Base-by-base conservation (phyloP, 352 stramenopile species). In the Globisporangium apiculatum region DNA sequence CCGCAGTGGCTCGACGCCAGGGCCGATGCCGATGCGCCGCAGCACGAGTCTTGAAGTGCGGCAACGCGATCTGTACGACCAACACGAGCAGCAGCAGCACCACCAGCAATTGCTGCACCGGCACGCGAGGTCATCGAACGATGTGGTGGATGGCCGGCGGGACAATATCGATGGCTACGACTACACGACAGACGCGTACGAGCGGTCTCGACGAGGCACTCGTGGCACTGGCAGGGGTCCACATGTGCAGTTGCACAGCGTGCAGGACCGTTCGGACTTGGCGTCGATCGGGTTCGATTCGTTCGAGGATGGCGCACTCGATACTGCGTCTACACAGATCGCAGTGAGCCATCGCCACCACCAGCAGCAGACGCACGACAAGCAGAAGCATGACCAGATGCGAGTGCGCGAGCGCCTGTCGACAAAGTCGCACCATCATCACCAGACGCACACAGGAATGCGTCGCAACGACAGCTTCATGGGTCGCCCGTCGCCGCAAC, bases 241-340 rank as follows among this genome's bases (percentile, higher is more conserved):
- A 31, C 24, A 31, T 31, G 3, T 17, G 41, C 41, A 46, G 11
- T 14, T 17, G 1, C 11, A 46, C 41, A 46, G 41, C 2, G 41
- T 60, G 48, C 66, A 66, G 37, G 70, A 90, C 48, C 58, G 88
- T 6, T 87, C 80, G 0, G 80, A 90, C 57, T 64, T 88, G 38
- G 76, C 80, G 1, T 79, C 73, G 0, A 87, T 72, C 36, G 78
- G 75, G 0, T 90, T 90, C 56, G 68, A 83, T 43, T 75, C 72
- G 11, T 82, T 78, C 42, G 77, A 90, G 48, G 75, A 31, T 74
- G 31, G 41, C n/a, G 2, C 67, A 60, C n/a, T 58, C 65, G 36
- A 31, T 31, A 31, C 24, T 31, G 24, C 24, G 24, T 31, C 24
- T 31, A 31, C 24, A 31, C 46, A 14, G 46, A 14, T 15, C 24